These are phyloP conservation scores for Platanthera guangdongensis DNA, from an alignment of 106 monocot genomes.

Conservation along the genomic window DNA sequence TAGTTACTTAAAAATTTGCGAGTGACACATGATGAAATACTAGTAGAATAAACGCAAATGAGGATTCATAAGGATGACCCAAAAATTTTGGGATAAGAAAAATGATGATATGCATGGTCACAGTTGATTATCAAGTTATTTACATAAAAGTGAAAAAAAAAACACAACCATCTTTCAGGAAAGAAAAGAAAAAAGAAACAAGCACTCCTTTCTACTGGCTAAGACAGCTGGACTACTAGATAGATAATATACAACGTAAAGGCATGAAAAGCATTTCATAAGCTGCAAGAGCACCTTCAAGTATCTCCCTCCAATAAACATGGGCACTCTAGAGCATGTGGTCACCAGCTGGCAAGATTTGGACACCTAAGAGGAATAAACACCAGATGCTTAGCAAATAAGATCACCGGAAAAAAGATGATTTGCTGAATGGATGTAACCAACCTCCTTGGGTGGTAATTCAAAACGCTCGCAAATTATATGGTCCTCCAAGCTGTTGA, in stretches of 20 bases:
- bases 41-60: too few species aligned
- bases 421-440: background rate
- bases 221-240: background rate
- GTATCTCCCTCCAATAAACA: slow-evolving; percentile 91
- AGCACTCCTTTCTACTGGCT: too few species aligned
- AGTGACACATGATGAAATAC: too few species aligned
- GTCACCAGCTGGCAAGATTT: slow-evolving; percentile 47
- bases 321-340: slow-evolving; percentile 52
- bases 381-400: background rate
- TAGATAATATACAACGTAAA: background rate
- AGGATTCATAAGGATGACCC: too few species aligned
- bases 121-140: background rate
- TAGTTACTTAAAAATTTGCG: too few species aligned
- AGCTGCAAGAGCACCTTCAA: slow-evolving; percentile 54
- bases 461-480: slow-evolving; percentile 36
- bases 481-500: slow-evolving; percentile 56
- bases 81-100: too few species aligned
- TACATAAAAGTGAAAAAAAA: background rate
- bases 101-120: background rate
- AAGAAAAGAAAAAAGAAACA: background rate
- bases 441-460: slow-evolving; percentile 65
- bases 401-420: background rate
- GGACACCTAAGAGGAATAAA: slow-evolving; percentile 23
- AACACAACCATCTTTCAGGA: background rate
- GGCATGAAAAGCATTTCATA: background rate